Base-by-base conservation (phyloP, 441 rosid genomes). In the Lepidium campestre region DNA sequence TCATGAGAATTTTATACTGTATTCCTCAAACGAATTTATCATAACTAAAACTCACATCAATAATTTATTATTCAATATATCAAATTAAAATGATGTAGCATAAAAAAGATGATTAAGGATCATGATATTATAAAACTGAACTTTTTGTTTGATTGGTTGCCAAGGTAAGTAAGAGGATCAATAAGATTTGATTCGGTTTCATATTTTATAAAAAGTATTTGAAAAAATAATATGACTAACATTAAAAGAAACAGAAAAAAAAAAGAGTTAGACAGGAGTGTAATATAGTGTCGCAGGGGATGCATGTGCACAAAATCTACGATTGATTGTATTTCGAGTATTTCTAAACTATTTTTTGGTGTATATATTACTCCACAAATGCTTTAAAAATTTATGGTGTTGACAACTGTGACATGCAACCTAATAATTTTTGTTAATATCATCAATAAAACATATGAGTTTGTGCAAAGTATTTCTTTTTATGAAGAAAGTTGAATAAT, bases 291-390 rank as follows among this genome's bases (percentile, higher is more conserved):
- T 54, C 62, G 69, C 75, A 62, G 69, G 44, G 17, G 37, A 62
- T 71, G 58, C 69, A 71, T 55, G 75, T 62, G 64, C 42, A 46
- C 20, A 48, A 25, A 71, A 71, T 71, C 57, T 71, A 70, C 61
- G 17, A 47, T 53, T 61, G 68, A 60, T 68, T 31, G 49, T 49
- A 59, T 40, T 40, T 49, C 41, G 7, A 19, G 6, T 4, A 17
- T 40, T 48, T 10, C 31, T 10, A 39, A 59, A 68, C 57, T 18
- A 39, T 34, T 48, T 49, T n/a, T 15, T 22, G 22, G 17, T 54
- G 34, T 54, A 32, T 53, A 54, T 22, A 40, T 54, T 3, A 18
- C 14, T 65, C 62, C 62, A 19, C 13, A 32, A 27, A 54, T 44
- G 70, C 61, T 41, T 7, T 42, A 6, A 27, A 27, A 27, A 27